Percentiles rank a stretch among this genome's conserved stretches.
Evolutionary conservation across 2,329 filamentous ascomycete genomes (phyloP).

Genomic region (Neofusicoccum parvum): DNA sequence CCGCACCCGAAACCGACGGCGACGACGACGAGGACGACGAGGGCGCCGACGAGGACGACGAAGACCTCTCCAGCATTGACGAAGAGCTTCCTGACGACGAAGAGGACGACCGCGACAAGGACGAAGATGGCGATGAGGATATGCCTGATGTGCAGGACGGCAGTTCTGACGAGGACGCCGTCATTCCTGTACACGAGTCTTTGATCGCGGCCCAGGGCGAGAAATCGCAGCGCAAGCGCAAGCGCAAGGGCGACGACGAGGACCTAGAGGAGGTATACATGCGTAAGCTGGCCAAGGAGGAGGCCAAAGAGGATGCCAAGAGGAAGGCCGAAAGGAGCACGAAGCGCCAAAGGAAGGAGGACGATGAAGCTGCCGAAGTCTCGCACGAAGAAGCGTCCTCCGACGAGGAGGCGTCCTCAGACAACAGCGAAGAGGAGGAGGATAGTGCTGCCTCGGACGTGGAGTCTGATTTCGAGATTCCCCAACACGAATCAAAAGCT

Average conservation of each 20-base stretch:
- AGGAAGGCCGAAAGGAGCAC: conserved; percentile 34
- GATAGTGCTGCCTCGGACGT: conserved; percentile 38
- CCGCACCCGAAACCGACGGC: conserved; percentile 38
- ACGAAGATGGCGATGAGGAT: conserved; percentile 26
- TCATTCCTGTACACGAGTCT: conserved; percentile 32
- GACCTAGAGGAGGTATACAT: conserved; percentile 73
- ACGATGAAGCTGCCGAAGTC: conserved; percentile 25
- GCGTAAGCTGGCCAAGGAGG: conserved; percentile 59
- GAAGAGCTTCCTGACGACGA: conserved; percentile 33
- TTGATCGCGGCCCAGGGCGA: conserved; percentile 29
- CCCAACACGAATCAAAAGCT: conserved; percentile 53
- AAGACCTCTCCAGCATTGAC: conserved; percentile 25
- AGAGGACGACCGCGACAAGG: conserved; percentile 30
- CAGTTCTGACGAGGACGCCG: conserved; percentile 24
- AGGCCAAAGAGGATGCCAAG: conserved; percentile 40
- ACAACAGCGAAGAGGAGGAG: not conserved
- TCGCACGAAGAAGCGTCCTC: conserved; percentile 20
- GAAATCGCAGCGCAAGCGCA: conserved; percentile 36
- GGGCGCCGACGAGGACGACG: conserved; percentile 34
- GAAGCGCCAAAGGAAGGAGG: conserved; percentile 42
- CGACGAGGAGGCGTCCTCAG: not conserved
- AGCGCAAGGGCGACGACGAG: conserved; percentile 63
- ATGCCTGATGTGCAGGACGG: conserved; percentile 24
- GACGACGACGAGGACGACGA: conserved; percentile 57
- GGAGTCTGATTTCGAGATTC: conserved; percentile 56